Conservation (phyloP, 805 yeast species). For the Tetrapisispora namnaoensis region DNA sequence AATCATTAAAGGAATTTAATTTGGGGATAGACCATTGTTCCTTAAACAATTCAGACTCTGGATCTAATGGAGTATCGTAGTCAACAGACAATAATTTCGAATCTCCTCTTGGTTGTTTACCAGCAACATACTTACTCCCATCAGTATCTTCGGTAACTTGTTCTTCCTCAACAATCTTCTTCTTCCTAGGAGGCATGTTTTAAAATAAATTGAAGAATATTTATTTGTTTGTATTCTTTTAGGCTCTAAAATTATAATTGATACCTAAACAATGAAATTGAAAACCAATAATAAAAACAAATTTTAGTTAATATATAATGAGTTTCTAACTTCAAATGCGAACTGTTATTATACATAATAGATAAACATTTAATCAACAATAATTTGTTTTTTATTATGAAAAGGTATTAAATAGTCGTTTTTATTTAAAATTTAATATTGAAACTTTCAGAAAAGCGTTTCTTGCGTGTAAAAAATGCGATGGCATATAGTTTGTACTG, state of each 20-base stretch:
- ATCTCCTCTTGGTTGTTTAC: conserved; percentile 26
- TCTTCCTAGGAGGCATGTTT: conserved; percentile 4
- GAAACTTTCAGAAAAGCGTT: not conserved
- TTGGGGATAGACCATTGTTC: conserved; percentile 28
- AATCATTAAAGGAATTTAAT: conserved; percentile 24
- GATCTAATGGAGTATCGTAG: conserved; percentile 21
- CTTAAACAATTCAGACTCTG: conserved; percentile 24
- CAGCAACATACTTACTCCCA: conserved; percentile 20
- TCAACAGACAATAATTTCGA: conserved; percentile 16
- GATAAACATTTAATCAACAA: not conserved
- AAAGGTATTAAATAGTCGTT: not conserved
- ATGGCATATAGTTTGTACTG: not conserved
- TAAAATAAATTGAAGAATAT: not conserved
- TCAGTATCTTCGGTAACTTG: not conserved
- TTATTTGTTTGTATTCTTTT: not conserved
- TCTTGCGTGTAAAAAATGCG: not conserved
- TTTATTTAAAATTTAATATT: no score
- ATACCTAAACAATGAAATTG: no score
- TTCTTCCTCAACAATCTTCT: conserved; percentile 5
- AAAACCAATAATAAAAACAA: no score
- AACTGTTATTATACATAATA: not conserved
- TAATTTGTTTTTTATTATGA: no score
- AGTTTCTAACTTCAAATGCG: no score
- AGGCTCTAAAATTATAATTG: not conserved
- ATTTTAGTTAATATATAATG: no score